Percentiles rank a stretch among this genome's conserved stretches.
Conservation (phyloP, 2,329 filamentous ascomycete genomes). For the Rhinocladiella mackenziei region DNA sequence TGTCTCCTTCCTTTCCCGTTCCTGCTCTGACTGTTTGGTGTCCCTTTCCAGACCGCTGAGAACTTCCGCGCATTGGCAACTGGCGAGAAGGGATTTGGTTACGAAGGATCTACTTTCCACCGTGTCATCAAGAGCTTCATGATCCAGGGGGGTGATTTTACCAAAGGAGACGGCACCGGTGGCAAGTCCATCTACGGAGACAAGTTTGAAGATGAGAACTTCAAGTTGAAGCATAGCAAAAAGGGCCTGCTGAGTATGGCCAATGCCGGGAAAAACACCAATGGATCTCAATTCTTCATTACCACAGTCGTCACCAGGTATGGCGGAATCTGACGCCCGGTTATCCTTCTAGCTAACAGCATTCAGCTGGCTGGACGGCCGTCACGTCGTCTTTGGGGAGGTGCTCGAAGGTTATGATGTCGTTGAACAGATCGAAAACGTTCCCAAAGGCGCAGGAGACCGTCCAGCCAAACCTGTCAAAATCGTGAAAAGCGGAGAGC, state of each 20-base stretch:
- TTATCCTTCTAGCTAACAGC: slow-evolving; percentile 5
- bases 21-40: not conserved
- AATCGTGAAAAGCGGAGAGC: slow-evolving; percentile 63
- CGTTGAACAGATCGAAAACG: slow-evolving; percentile 62
- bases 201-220: slow-evolving; percentile 67
- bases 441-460: slow-evolving; percentile 54
- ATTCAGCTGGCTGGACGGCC: slow-evolving; percentile 57
- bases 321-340: no score
- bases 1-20: slow-evolving; percentile 2
- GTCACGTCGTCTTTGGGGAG: slow-evolving; percentile 66
- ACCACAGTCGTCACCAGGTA: slow-evolving; percentile 57
- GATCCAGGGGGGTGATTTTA: slow-evolving; percentile 68
- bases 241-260: slow-evolving; percentile 63
- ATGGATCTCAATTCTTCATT: slow-evolving; percentile 64
- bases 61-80: slow-evolving; percentile 63
- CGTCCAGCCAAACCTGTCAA: slow-evolving; percentile 58
- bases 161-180: slow-evolving; percentile 60
- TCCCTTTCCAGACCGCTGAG: slow-evolving; percentile 55
- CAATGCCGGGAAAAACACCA: slow-evolving; percentile 49
- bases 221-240: slow-evolving; percentile 66
- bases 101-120: slow-evolving; percentile 64
- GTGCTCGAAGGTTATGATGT: slow-evolving; percentile 65
- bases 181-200: slow-evolving; percentile 65
- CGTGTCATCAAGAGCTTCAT: slow-evolving; percentile 68
- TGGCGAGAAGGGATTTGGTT: slow-evolving; percentile 64